Percentiles rank a stretch among this genome's conserved stretches.
phyloP scores from a whole-genome alignment of 805 yeast genomes.

The Teunomyces barrocoloradensis region DNA sequence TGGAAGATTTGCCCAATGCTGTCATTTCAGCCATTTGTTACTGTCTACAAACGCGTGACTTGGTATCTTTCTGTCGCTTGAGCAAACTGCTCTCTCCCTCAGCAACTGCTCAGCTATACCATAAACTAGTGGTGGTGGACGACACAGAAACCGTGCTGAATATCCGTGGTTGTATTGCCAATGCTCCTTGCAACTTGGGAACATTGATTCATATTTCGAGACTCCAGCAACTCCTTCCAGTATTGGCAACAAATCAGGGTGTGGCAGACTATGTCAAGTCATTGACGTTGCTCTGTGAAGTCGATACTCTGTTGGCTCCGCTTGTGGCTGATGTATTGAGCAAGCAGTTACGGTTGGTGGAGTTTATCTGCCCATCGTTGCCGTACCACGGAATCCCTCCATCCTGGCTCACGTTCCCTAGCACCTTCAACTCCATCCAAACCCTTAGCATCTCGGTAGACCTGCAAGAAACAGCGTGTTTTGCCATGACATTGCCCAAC shows the following conservation, averaged over 20 bases:
- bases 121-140: constrained; percentile 17
- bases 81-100: constrained; percentile 24
- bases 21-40: constrained; percentile 18
- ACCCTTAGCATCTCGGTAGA: constrained; percentile 3
- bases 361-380: constrained; percentile 1
- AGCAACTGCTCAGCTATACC: constrained; percentile 22
- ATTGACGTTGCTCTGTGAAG: constrained; percentile 8
- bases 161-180: constrained; percentile 9
- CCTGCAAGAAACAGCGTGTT: not conserved
- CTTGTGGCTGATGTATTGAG: not conserved
- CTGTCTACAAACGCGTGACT: constrained; percentile 17
- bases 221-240: constrained; percentile 11
- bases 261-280: constrained; percentile 12
- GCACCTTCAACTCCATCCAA: not conserved
- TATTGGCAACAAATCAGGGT: constrained; percentile 10
- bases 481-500: constrained; percentile 6
- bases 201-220: constrained; percentile 15
- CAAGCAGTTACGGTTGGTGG: not conserved
- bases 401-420: not conserved
- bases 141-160: constrained; percentile 7
- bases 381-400: constrained; percentile 2
- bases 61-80: constrained; percentile 19
- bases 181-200: constrained; percentile 15
- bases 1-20: constrained; percentile 21
- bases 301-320: not conserved